A percentile compares a stretch with the other conserved stretches of the same genome.
phyloP scores from a whole-genome alignment of 2,329 filamentous ascomycete genomes.

The Thelonectria olida region DNA sequence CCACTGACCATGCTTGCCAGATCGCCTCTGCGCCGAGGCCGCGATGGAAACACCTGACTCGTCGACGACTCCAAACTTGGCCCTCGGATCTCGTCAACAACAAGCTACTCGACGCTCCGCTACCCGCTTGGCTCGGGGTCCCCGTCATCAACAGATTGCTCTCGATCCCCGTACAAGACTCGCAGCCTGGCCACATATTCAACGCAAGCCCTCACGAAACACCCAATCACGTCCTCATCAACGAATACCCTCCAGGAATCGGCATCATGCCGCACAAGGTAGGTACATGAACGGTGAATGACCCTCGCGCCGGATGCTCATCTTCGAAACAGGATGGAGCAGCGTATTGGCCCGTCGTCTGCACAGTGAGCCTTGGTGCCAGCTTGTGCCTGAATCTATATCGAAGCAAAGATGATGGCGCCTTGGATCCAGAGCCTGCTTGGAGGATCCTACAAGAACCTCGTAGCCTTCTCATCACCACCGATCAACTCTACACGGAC shows the following conservation, averaged over 20 bases:
- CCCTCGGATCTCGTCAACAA: conserved; percentile 84
- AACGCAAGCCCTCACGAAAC: conserved; percentile 73
- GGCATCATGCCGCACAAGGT: conserved; percentile 97
- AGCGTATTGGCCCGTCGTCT: conserved; percentile 88
- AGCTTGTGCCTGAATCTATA: conserved; percentile 82
- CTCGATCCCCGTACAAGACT: conserved; percentile 54
- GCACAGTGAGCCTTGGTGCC: conserved; percentile 86
- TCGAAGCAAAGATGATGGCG: conserved; percentile 68
- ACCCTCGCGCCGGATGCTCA: conserved; percentile 41
- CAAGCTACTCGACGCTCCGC: conserved; percentile 75
- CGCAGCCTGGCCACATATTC: conserved; percentile 56
- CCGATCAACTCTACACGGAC: conserved; percentile 71
- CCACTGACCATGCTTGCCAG: conserved; percentile 43
- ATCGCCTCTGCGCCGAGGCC: conserved; percentile 74
- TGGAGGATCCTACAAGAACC: conserved; percentile 82
- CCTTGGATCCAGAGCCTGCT: conserved; percentile 59
- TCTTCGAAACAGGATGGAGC: conserved; percentile 70
- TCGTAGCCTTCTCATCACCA: conserved; percentile 80
- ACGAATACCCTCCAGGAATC: conserved; percentile 87
- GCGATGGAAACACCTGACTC: conserved; percentile 87
- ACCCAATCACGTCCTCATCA: conserved; percentile 93
- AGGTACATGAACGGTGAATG: conserved; percentile 41
- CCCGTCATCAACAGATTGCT: conserved; percentile 73
- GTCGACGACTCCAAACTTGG: conserved; percentile 89
- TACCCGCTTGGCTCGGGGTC: conserved; percentile 78